Base-by-base conservation (phyloP, 257 asterid genomes). In the Solanum ossicruentum region DNA sequence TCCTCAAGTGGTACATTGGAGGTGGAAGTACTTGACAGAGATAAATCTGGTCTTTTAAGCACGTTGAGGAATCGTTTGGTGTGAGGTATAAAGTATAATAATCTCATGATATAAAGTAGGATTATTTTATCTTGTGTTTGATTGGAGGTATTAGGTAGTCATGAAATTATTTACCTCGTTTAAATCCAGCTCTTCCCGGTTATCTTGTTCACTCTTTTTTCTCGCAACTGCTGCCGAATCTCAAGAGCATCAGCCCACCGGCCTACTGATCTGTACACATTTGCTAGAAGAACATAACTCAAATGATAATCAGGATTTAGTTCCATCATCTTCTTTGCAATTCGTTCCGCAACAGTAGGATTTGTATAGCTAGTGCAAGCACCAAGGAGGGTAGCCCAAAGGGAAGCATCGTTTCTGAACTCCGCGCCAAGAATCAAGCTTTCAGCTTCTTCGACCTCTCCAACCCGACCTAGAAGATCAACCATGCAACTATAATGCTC, bases 171-270 rank as follows among this genome's bases (percentile, higher is more conserved):
- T 36, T 36, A 36, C 5, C 41, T 36, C 1, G 41, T 84, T 69
- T 92, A 98, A 89, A 93, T 85, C 98, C 98, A 95, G 88, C 99
- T 96, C 90, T 83, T 90, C 57, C 98, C 98, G 23, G 98, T 94
- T 83, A 87, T 55, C 89, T 96, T 96, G 23, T 83, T 89, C 45
- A 93, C 91, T 26, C 94, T 93, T 84, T 90, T 90, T 58, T 82
- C 88, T 86, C 82, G 89, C 99, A 95, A 93, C 84, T 82, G 86
- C 47, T 79, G 88, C 93, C 94, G 87, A 45, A 93, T 55, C 84
- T 88, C 87, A 52, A 91, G 93, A 81, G 99, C 95, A 87, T 96
- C 98, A 73, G 89, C 84, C 95, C 95, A 96, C 84, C 97, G 89
- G 70, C 98, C 98, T 52, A 90, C 92, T 10, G 93, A 90, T 65